Conservation (phyloP, 2,329 filamentous ascomycete genomes). For the Claviceps fusiformis region DNA sequence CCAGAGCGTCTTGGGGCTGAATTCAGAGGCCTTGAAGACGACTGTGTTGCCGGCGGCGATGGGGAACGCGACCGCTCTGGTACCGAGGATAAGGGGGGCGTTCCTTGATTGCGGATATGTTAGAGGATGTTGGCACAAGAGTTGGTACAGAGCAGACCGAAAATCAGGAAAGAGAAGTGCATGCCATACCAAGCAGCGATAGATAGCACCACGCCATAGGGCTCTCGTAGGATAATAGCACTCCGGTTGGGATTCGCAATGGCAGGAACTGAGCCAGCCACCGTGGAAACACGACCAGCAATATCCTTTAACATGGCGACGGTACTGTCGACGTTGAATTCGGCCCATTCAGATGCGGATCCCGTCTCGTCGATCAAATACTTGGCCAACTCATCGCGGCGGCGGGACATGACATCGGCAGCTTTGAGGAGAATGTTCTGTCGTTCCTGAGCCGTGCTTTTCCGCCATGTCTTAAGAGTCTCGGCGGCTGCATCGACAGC, state of each 20-base stretch:
- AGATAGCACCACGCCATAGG: slow-evolving; percentile 64
- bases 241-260: slow-evolving; percentile 17
- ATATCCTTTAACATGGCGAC: slow-evolving; percentile 28
- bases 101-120: slow-evolving; percentile 26
- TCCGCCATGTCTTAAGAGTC: slow-evolving; percentile 58
- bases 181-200: slow-evolving; percentile 63
- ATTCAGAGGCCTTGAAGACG: slow-evolving; percentile 59
- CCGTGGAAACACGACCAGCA: slow-evolving; percentile 26
- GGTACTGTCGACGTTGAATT: slow-evolving; percentile 25
- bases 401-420: slow-evolving; percentile 46
- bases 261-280: slow-evolving; percentile 25
- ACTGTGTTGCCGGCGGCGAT: slow-evolving; percentile 68
- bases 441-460: slow-evolving; percentile 43
- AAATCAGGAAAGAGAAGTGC: neutral
- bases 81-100: slow-evolving; percentile 40
- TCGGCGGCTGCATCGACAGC: slow-evolving; percentile 43
- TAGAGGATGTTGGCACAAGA: neutral
- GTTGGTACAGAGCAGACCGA: neutral
- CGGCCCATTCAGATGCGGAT: slow-evolving; percentile 22
- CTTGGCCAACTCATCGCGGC: slow-evolving; percentile 43
- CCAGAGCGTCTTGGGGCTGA: slow-evolving; percentile 50
- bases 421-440: slow-evolving; percentile 59
- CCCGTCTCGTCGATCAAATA: slow-evolving; percentile 44
- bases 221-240: slow-evolving; percentile 59
- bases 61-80: slow-evolving; percentile 44